phyloP scores from a whole-genome alignment of 306 rosid genomes.

The Gynostemma pentaphyllum region DNA sequence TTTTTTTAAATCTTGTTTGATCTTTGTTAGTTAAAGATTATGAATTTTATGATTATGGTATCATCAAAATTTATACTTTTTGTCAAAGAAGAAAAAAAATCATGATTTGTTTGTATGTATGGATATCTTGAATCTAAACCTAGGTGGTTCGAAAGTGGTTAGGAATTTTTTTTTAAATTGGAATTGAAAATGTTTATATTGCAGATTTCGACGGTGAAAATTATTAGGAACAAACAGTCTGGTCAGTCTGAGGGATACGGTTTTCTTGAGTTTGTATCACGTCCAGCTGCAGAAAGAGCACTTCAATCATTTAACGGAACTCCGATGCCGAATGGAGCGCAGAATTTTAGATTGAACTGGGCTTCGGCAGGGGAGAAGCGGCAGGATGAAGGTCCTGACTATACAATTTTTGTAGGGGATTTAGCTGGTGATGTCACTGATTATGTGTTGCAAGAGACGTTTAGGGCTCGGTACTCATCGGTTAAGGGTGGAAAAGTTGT shows the following conservation, averaged over 20 bases:
- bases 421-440: slow-evolving; percentile 62
- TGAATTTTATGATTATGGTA: not conserved
- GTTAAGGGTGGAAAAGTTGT: slow-evolving; percentile 64
- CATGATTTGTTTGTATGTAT: not conserved
- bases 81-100: no score
- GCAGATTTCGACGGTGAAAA: slow-evolving; percentile 39
- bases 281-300: slow-evolving; percentile 32
- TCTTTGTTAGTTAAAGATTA: not conserved
- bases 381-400: slow-evolving; percentile 50
- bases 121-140: not conserved
- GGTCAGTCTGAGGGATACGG: slow-evolving; percentile 52
- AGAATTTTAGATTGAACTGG: slow-evolving; percentile 56
- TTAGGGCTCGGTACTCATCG: slow-evolving; percentile 28
- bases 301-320: slow-evolving; percentile 40
- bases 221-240: slow-evolving; percentile 45
- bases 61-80: no score
- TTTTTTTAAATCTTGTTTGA: not conserved
- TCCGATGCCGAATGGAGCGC: slow-evolving; percentile 40
- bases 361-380: slow-evolving; percentile 65
- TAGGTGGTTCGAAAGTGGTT: not conserved
- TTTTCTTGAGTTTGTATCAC: slow-evolving; percentile 39
- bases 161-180: not conserved
- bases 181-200: not conserved
- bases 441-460: slow-evolving; percentile 47
- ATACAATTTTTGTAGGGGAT: slow-evolving; percentile 51